Base-by-base conservation (phyloP, 495 filamentous ascomycete genomes). In the Penicilliopsis zonata region DNA sequence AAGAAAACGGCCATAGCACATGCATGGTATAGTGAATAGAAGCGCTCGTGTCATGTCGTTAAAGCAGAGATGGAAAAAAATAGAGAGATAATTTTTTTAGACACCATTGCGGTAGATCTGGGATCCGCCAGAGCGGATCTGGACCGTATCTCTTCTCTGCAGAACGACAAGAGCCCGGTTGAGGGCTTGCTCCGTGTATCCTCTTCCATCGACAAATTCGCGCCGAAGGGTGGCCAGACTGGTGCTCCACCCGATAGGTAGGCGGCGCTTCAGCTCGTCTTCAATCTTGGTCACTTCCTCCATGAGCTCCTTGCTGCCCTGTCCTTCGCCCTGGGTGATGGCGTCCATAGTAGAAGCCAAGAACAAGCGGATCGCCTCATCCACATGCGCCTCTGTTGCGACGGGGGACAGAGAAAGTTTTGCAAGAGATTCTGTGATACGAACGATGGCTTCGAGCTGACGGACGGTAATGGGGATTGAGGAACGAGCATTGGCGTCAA, bases 361-460 rank as follows among this genome's bases (percentile, higher is more conserved):
- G 78, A 99, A 99, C 18, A 99, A 73, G 0, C 92, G 80, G 47
- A 99, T 99, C 2, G 92, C 90, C 61, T 99, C 90, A 51, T 99
- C 86, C 30, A 99, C 90, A 55, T 99, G 90, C 31, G 72, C 66
- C 55, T 93, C 86, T 1, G 78, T 85, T 13, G 87, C 90, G 17
- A 94, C 66, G 16, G 86, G 77, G 0, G 78, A 82, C 15, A 99
- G 74, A 1, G 78, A 68, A 10, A 99, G 59, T 54, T 99, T 99
- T 34, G 90, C 90, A 2, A 99, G 74, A 1, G 90, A 82, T 52
- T 99, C 90, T 9, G 85, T 90, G 53, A 99, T 96, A 49, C 90
- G 88, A 44, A 95, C 78, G 44, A 99, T 92, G 49, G 86, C 86
- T 55, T 99, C 90, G 2, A 99, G 74, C 47, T 99, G 90, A 40